These are phyloP conservation scores for Cercophora sp. DNA, from an alignment of 495 filamentous ascomycete species.

Conservation along the genomic window DNA sequence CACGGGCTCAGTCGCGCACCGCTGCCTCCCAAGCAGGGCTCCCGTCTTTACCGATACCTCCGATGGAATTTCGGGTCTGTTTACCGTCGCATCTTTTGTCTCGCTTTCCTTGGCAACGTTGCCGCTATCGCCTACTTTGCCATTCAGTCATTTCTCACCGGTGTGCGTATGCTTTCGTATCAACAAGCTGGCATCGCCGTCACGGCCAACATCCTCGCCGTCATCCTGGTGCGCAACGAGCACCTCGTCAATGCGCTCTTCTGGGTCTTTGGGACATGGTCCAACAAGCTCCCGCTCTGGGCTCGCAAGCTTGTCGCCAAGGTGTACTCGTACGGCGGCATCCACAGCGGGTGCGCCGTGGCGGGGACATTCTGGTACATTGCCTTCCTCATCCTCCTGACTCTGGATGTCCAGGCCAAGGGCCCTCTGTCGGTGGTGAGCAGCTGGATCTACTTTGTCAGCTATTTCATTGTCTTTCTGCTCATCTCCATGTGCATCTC, in stretches of 20 bases:
- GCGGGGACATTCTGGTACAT: slow-evolving; percentile 69
- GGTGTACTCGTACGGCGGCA: slow-evolving; percentile 72
- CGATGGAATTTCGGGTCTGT: slow-evolving; percentile 35
- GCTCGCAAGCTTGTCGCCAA: slow-evolving; percentile 65
- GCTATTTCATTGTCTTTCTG: slow-evolving; percentile 40
- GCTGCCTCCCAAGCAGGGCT: slow-evolving; percentile 27
- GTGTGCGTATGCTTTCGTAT: slow-evolving; percentile 17
- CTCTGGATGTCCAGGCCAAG: slow-evolving; percentile 41
- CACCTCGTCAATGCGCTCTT: slow-evolving; percentile 72
- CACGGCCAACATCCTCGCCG: slow-evolving; percentile 45
- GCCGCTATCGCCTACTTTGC: slow-evolving; percentile 20
- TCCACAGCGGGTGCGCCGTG: slow-evolving; percentile 69
- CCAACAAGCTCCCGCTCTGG: slow-evolving; percentile 57
- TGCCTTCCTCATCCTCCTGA: slow-evolving; percentile 37
- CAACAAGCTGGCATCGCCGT: slow-evolving; percentile 34
- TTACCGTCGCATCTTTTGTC: slow-evolving; percentile 34
- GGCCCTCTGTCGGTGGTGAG: slow-evolving; percentile 37
- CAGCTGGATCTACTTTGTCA: slow-evolving; percentile 44
- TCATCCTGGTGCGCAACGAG: slow-evolving; percentile 65
- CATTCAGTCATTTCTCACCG: not conserved
- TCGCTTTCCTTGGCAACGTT: slow-evolving; percentile 30
- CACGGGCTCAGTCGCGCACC: slow-evolving; percentile 18
- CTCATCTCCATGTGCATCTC: slow-evolving; percentile 39
- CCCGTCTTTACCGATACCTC: slow-evolving; percentile 27
- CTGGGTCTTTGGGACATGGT: slow-evolving; percentile 50